These are phyloP conservation scores for Botryotinia narcissicola DNA, from an alignment of 2,329 filamentous ascomycete genomes.

Conservation along the genomic window DNA sequence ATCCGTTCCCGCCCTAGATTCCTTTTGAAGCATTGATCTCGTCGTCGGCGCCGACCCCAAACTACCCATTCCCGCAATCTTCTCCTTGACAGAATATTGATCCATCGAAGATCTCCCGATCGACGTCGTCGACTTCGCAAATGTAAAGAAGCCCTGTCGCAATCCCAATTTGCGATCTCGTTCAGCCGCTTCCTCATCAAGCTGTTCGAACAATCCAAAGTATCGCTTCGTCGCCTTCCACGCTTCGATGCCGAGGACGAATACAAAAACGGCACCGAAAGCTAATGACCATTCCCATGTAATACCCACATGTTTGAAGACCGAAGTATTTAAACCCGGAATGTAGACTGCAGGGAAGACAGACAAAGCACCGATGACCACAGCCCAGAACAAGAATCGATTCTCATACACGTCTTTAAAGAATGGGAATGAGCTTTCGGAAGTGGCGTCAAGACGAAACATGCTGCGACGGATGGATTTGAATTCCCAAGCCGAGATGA, in stretches of 20 bases:
- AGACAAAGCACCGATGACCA: conserved; percentile 55
- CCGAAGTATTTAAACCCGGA: conserved; percentile 61
- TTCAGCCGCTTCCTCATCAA: neutral
- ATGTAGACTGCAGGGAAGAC: conserved; percentile 65
- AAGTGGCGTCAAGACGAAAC: conserved; percentile 68
- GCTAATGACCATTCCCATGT: conserved; percentile 69
- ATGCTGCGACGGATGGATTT: conserved; percentile 69
- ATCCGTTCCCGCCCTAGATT: neutral
- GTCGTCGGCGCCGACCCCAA: neutral
- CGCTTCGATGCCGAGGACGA: conserved; percentile 60
- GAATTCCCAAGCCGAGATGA: conserved; percentile 79
- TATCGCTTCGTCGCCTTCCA: conserved; percentile 66
- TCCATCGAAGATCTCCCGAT: neutral
- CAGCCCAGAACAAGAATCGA: conserved; percentile 67
- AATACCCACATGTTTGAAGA: conserved; percentile 66
- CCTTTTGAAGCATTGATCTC: neutral
- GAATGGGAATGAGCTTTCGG: conserved; percentile 59
- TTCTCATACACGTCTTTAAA: conserved; percentile 69
- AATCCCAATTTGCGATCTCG: neutral
- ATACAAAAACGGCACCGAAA: conserved; percentile 57
- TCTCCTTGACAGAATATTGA: conserved; percentile 23
- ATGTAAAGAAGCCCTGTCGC: conserved; percentile 11
- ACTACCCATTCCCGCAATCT: conserved; percentile 21
- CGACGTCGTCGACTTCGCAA: neutral
- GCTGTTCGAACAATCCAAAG: conserved; percentile 17